phyloP scores from a whole-genome alignment of 352 stramenopile species.

The Globisporangium spiculum region DNA sequence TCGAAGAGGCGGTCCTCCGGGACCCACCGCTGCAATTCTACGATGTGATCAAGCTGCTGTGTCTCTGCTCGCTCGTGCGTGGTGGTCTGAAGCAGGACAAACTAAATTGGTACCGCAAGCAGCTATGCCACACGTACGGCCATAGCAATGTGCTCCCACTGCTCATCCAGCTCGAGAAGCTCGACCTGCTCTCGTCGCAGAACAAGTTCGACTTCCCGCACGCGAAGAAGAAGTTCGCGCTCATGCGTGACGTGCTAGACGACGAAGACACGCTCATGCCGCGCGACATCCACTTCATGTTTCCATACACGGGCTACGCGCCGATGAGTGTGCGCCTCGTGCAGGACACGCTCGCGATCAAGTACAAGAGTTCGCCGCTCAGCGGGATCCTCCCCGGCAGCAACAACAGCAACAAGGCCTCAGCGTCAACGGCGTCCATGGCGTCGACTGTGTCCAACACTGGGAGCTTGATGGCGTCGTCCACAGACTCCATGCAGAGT shows the following conservation, averaged over 20 bases:
- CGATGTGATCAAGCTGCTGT: constrained; percentile 76
- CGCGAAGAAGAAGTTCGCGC: constrained; percentile 35
- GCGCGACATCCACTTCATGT: constrained; percentile 84
- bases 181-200: constrained; percentile 56
- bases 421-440: constrained; percentile 9
- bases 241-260: constrained; percentile 42
- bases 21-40: constrained; percentile 67
- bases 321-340: constrained; percentile 80
- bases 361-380: constrained; percentile 40
- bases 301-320: constrained; percentile 81
- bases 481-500: constrained; percentile 4
- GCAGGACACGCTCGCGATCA: constrained; percentile 71
- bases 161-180: constrained; percentile 69
- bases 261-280: constrained; percentile 48
- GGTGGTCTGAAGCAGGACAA: constrained; percentile 58
- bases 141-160: constrained; percentile 61
- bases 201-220: constrained; percentile 68
- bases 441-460: background rate
- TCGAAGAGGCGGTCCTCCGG: constrained; percentile 68
- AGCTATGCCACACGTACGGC: constrained; percentile 84
- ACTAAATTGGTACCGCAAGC: constrained; percentile 63
- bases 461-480: background rate
- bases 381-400: constrained; percentile 13
- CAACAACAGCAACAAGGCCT: constrained; percentile 5
- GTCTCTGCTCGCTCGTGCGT: constrained; percentile 66